A percentile compares a stretch with the other conserved stretches of the same genome.
These are phyloP conservation scores for Funneliformis caledonium DNA, from an alignment of 371 early-diverging fungal species.

Conservation along the genomic window DNA sequence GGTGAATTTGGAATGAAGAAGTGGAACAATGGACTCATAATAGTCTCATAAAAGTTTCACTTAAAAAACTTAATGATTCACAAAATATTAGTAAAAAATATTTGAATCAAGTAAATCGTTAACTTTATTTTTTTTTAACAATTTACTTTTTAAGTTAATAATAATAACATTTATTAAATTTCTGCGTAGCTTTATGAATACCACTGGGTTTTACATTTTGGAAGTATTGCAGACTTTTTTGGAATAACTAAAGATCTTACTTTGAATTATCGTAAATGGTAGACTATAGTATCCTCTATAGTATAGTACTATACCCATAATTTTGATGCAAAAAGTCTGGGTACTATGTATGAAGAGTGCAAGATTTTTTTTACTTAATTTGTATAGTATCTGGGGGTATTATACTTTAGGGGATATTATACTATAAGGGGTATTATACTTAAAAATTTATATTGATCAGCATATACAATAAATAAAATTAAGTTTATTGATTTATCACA, in stretches of 20 bases:
- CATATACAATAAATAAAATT: too few relatives aligned
- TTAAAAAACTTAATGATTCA: constrained; percentile 27
- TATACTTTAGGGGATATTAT: too few relatives aligned
- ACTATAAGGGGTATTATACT: too few relatives aligned
- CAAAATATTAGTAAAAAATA: background rate
- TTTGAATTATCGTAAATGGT: too few relatives aligned
- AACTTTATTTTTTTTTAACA: background rate
- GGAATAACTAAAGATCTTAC: constrained; percentile 21
- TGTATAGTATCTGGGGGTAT: too few relatives aligned
- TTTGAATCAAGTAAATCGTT: background rate
- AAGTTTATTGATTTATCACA: too few relatives aligned
- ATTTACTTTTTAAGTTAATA: background rate
- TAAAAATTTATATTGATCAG: too few relatives aligned
- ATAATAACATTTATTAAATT: background rate
- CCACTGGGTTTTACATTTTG: background rate
- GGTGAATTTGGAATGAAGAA: constrained; percentile 10
- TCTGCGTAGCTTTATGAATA: background rate
- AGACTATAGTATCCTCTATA: too few relatives aligned
- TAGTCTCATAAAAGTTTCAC: constrained; percentile 18
- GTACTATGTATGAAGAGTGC: too few relatives aligned
- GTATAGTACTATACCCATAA: too few relatives aligned
- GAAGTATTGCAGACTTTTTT: constrained; percentile 4
- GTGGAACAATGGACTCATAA: background rate
- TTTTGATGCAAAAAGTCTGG: too few relatives aligned
- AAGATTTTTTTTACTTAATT: too few relatives aligned